phyloP scores from a whole-genome alignment of 1,139 yeast genomes.

The Casaregolazyma lundiana region DNA sequence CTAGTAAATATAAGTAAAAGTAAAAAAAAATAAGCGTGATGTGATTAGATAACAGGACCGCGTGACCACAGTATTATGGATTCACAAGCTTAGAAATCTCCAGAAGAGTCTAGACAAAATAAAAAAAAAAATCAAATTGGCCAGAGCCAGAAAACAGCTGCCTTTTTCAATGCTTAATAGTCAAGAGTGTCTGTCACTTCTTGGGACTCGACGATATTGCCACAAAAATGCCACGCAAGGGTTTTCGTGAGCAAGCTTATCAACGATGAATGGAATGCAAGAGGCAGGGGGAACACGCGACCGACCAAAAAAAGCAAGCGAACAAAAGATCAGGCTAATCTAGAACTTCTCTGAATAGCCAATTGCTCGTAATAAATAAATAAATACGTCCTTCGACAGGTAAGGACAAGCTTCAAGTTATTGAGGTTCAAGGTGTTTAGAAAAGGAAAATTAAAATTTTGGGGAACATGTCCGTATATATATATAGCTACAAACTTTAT shows the following conservation, averaged over 20 bases:
- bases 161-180: not conserved
- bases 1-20: not conserved
- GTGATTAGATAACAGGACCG: slow-evolving; percentile 10
- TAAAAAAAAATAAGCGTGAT: not conserved
- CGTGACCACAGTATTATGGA: slow-evolving; percentile 7
- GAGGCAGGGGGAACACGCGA: slow-evolving; percentile 1
- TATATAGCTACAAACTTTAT: not conserved
- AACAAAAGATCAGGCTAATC: not conserved
- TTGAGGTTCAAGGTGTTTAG: not conserved
- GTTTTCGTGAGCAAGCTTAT: not conserved
- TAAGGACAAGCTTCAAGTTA: not conserved
- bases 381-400: not conserved
- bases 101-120: not conserved
- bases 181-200: too few species aligned
- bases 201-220: too few species aligned
- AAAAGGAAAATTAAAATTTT: not conserved
- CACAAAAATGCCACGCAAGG: too few species aligned
- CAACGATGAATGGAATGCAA: not conserved
- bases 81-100: slow-evolving; percentile 3
- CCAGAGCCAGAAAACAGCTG: not conserved
- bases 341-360: not conserved
- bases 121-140: not conserved
- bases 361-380: not conserved
- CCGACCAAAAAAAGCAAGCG: slow-evolving; percentile 1
- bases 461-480: not conserved